These are phyloP conservation scores for Spergularia azorica DNA, from an alignment of 179 eudicot species.

Conservation along the genomic window DNA sequence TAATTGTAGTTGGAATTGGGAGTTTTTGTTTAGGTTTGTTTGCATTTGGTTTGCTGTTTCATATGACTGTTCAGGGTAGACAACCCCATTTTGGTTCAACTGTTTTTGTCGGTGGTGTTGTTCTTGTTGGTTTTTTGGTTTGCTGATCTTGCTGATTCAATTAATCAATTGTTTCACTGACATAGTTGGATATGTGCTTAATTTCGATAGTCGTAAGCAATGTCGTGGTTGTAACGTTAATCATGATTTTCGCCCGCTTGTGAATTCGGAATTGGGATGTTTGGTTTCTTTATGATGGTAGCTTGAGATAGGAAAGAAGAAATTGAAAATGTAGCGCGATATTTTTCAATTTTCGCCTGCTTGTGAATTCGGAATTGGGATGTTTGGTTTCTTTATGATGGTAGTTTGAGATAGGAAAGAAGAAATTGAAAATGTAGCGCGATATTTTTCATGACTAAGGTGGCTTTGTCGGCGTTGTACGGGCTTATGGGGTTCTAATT, in stretches of 20 bases:
- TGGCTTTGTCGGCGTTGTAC: background rate
- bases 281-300: background rate
- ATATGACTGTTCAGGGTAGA: background rate
- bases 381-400: background rate
- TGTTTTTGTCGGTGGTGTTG: background rate
- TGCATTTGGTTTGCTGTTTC: background rate
- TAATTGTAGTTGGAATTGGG: background rate
- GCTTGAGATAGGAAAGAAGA: background rate
- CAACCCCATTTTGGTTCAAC: background rate
- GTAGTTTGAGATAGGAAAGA: background rate
- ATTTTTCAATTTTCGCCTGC: background rate
- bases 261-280: background rate
- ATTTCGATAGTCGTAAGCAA: background rate
- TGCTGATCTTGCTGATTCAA: background rate
- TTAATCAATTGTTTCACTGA: background rate
- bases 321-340: background rate
- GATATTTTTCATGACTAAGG: background rate
- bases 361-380: background rate
- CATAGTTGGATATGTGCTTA: background rate
- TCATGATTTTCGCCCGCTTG: background rate
- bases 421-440: background rate
- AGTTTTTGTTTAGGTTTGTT: background rate
- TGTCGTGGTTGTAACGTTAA: background rate
- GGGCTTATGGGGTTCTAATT: background rate
- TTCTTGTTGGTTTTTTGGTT: conserved; percentile 1